A percentile compares a stretch with the other conserved stretches of the same genome.
Evolutionary conservation across 1,284 basidiomycete species (phyloP).

Genomic region (Cutaneotrichosporon sp.): DNA sequence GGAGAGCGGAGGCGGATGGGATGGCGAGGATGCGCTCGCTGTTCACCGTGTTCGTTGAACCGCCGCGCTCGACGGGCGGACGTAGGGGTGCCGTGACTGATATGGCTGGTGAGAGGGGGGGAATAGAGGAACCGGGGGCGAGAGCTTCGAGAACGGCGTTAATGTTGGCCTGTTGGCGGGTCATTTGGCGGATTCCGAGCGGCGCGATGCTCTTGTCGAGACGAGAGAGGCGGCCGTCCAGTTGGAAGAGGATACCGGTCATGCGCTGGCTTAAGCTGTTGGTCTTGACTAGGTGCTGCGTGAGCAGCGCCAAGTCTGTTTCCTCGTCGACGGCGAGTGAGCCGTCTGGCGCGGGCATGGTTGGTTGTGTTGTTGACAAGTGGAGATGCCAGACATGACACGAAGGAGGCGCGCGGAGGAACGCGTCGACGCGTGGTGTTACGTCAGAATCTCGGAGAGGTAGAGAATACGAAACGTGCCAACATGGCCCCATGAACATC

Average conservation of each 20-base stretch:
- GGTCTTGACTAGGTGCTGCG: slow-evolving; percentile 53
- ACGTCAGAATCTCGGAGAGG: background rate
- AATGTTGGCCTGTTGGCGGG: slow-evolving; percentile 24
- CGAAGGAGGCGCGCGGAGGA: background rate
- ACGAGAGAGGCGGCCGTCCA: slow-evolving; percentile 48
- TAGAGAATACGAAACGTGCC: too few relatives aligned
- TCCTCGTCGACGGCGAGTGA: slow-evolving; percentile 47
- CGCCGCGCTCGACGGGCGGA: background rate
- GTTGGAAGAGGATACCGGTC: slow-evolving; percentile 51
- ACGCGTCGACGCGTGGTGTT: background rate
- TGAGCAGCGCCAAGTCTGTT: slow-evolving; percentile 51
- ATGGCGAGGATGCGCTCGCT: background rate
- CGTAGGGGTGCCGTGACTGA: background rate
- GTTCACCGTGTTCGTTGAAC: background rate
- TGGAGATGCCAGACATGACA: background rate
- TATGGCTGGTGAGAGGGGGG: background rate
- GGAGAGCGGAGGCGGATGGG: background rate
- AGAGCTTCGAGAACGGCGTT: slow-evolving; percentile 13
- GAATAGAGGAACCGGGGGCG: slow-evolving; percentile 1
- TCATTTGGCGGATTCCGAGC: slow-evolving; percentile 46
- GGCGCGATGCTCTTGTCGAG: slow-evolving; percentile 52
- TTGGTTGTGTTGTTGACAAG: slow-evolving; percentile 6
- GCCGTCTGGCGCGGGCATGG: slow-evolving; percentile 13
- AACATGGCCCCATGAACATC: too few relatives aligned
- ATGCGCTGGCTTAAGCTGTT: slow-evolving; percentile 51